Evolutionary conservation across 768 basidiomycete species (phyloP).

Genomic region (Macrolepiota albuminosa): DNA sequence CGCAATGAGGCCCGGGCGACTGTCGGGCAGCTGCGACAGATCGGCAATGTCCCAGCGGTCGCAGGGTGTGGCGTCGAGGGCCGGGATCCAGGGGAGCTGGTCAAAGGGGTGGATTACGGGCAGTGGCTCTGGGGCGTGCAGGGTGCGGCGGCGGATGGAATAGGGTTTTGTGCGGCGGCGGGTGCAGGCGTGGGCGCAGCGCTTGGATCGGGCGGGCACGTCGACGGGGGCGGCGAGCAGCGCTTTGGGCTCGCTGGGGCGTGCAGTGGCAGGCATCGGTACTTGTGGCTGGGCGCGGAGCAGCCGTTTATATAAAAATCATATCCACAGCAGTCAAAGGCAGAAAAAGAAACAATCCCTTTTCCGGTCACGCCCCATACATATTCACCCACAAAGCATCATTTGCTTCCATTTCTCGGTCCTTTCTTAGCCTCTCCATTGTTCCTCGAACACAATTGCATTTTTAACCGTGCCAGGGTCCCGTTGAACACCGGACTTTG

Average conservation of each 20-base stretch:
- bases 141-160: neutral
- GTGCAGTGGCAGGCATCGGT: conserved; percentile 5
- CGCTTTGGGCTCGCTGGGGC: neutral
- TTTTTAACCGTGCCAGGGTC: too few relatives aligned
- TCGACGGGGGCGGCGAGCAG: conserved; percentile 2
- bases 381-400: neutral
- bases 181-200: conserved; percentile 1
- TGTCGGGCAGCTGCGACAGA: conserved; percentile 51
- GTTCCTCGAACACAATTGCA: neutral
- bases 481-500: too few relatives aligned
- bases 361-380: neutral
- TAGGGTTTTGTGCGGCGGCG: conserved; percentile 28
- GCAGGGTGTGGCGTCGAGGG: conserved; percentile 43
- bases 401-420: neutral
- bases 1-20: conserved; percentile 50
- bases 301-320: neutral
- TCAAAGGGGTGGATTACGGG: conserved; percentile 44
- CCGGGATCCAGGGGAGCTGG: conserved; percentile 63
- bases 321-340: neutral
- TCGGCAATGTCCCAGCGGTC: conserved; percentile 58
- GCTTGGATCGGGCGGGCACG: neutral
- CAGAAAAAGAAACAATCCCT: neutral
- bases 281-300: neutral
- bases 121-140: conserved; percentile 16
- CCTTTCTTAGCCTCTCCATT: neutral